Percentiles rank a stretch among this genome's conserved stretches.
These are phyloP conservation scores for Sisymbrium altissimum DNA, from an alignment of 345 rosid genomes.

Conservation along the genomic window DNA sequence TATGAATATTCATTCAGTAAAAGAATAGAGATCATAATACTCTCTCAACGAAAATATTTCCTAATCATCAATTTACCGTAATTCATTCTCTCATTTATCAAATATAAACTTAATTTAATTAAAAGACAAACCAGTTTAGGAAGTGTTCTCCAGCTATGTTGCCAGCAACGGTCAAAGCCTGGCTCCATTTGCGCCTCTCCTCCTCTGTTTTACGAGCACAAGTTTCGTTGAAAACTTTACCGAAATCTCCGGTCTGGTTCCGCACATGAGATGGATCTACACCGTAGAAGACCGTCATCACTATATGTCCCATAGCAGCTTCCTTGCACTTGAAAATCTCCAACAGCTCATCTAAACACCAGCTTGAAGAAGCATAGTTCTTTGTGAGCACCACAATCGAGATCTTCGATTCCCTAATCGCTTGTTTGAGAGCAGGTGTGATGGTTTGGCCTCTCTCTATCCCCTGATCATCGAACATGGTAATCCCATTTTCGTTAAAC, in stretches of 20 bases:
- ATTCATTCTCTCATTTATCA: too few species aligned
- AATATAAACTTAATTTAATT: too few species aligned
- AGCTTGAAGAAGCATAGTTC: neutral
- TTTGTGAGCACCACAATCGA: neutral
- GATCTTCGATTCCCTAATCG: neutral
- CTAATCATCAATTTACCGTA: too few species aligned
- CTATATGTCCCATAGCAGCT: neutral
- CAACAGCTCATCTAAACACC: neutral
- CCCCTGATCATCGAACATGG: neutral
- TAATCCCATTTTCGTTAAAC: neutral
- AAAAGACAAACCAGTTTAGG: neutral
- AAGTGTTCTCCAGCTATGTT: neutral
- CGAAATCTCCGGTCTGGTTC: neutral
- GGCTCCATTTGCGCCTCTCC: neutral
- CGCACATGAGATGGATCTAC: neutral
- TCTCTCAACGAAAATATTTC: too few species aligned
- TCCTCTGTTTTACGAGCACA: neutral
- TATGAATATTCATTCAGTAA: too few species aligned
- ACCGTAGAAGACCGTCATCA: neutral
- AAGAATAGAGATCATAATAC: too few species aligned
- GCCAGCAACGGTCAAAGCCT: neutral
- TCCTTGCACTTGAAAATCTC: neutral
- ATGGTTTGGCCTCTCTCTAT: neutral
- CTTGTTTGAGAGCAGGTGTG: neutral
- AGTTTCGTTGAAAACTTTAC: neutral